Conservation (phyloP, 257 asterid species). For the Verbena officinalis region DNA sequence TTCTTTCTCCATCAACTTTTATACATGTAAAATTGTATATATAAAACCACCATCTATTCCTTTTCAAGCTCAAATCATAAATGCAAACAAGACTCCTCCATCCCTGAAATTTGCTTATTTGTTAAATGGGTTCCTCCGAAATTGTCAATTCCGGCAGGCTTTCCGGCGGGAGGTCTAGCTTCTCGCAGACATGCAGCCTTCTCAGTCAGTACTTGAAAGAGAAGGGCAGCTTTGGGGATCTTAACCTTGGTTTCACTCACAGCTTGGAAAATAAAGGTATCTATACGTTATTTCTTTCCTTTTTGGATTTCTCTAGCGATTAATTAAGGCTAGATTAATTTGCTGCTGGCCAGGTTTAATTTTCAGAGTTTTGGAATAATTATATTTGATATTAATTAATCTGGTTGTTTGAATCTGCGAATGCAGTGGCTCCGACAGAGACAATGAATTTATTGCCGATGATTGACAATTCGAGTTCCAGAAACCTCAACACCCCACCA, state of each 20-base stretch:
- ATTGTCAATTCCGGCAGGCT: slow-evolving; percentile 52
- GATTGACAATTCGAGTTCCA: slow-evolving; percentile 41
- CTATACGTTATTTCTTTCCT: neutral
- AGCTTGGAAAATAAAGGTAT: slow-evolving; percentile 37
- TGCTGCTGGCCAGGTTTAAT: slow-evolving; percentile 6
- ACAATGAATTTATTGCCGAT: slow-evolving; percentile 54
- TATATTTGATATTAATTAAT: neutral
- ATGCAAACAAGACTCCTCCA: slow-evolving; percentile 16
- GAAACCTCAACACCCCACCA: slow-evolving; percentile 25
- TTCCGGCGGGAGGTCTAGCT: slow-evolving; percentile 57
- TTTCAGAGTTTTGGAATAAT: neutral
- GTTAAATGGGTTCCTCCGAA: slow-evolving; percentile 53
- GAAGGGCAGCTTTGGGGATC: slow-evolving; percentile 71
- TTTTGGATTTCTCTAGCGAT: neutral
- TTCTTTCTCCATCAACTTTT: neutral
- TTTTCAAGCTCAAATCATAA: neutral
- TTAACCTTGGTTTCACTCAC: slow-evolving; percentile 55
- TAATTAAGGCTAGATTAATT: no score
- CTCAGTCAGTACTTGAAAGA: slow-evolving; percentile 78
- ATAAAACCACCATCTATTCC: slow-evolving; percentile 11
- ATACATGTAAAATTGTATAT: slow-evolving; percentile 24
- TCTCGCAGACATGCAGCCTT: slow-evolving; percentile 70
- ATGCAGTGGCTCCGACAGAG: slow-evolving; percentile 44
- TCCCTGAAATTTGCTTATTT: neutral
- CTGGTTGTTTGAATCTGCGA: neutral